phyloP scores from a whole-genome alignment of 345 rosid species.

The Melastoma malabathricum region DNA sequence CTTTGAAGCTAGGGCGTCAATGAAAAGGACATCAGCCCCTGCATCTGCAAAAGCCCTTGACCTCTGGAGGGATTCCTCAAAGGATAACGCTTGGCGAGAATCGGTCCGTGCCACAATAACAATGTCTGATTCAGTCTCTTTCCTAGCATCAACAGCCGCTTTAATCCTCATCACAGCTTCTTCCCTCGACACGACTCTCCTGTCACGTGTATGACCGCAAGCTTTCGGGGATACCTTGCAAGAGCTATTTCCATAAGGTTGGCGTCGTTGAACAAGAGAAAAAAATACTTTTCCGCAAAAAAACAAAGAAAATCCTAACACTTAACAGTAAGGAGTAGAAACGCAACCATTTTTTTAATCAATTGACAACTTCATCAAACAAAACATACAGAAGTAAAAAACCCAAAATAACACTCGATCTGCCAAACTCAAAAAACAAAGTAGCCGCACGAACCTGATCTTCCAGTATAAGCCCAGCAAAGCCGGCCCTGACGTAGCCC shows the following conservation, averaged over 20 bases:
- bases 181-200: constrained; percentile 76
- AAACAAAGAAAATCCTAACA: no score
- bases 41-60: constrained; percentile 89
- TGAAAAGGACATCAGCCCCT: constrained; percentile 81
- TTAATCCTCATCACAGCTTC: constrained; percentile 73
- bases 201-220: constrained; percentile 48
- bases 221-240: constrained; percentile 70
- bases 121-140: constrained; percentile 61
- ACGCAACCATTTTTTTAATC: no score
- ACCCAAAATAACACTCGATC: neutral
- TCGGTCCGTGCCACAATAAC: constrained; percentile 75
- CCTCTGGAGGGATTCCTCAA: constrained; percentile 73
- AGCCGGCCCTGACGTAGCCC: constrained; percentile 72
- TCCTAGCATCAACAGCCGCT: constrained; percentile 83
- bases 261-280: constrained; percentile 1
- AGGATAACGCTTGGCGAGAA: constrained; percentile 70
- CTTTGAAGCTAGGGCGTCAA: constrained; percentile 63
- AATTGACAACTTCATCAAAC: no score
- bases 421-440: neutral
- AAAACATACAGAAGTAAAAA: neutral
- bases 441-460: constrained; percentile 44
- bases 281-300: constrained; percentile 1
- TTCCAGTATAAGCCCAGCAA: constrained; percentile 76
- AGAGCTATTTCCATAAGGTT: constrained; percentile 12
- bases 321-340: no score